These are phyloP conservation scores for Rhytidhysteron rufulum DNA, from an alignment of 2,329 filamentous ascomycete species.

Conservation along the genomic window DNA sequence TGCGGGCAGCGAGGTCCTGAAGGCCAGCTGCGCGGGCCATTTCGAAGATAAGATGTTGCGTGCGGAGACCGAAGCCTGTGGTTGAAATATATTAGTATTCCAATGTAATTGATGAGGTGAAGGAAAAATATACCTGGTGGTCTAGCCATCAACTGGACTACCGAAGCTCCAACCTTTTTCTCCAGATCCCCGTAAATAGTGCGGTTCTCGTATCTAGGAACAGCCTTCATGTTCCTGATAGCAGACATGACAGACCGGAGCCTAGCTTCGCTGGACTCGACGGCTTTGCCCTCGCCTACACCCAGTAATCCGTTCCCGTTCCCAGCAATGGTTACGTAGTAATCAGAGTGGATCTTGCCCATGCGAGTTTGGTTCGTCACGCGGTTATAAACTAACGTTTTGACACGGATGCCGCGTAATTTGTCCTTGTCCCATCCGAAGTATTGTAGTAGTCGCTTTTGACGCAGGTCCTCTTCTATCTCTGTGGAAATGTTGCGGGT, in stretches of 20 bases:
- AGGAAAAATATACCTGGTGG: slow-evolving; percentile 71
- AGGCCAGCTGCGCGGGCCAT: slow-evolving; percentile 87
- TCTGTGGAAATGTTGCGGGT: slow-evolving; percentile 28
- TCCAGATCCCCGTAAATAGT: slow-evolving; percentile 85
- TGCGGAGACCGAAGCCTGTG: slow-evolving; percentile 87
- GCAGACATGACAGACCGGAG: slow-evolving; percentile 75
- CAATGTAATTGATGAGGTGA: neutral
- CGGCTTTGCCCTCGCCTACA: slow-evolving; percentile 84
- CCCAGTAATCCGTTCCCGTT: slow-evolving; percentile 84
- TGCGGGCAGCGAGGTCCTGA: slow-evolving; percentile 76
- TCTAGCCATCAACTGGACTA: slow-evolving; percentile 75
- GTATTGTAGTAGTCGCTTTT: slow-evolving; percentile 53
- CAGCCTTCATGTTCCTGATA: slow-evolving; percentile 88
- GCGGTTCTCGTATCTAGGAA: slow-evolving; percentile 83
- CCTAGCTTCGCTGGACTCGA: slow-evolving; percentile 64
- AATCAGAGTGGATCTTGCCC: slow-evolving; percentile 80
- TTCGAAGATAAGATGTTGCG: slow-evolving; percentile 88
- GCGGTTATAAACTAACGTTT: slow-evolving; percentile 67
- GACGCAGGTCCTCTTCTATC: slow-evolving; percentile 42
- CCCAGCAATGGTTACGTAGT: slow-evolving; percentile 76
- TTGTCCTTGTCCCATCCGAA: slow-evolving; percentile 51
- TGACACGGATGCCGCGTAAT: slow-evolving; percentile 57
- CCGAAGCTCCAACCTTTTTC: slow-evolving; percentile 81
- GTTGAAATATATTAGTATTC: slow-evolving; percentile 1
- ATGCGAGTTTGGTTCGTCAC: slow-evolving; percentile 94